A percentile compares a stretch with the other conserved stretches of the same genome.
phyloP scores from a whole-genome alignment of 306 rosid genomes.

The Acacia melanoxylon region DNA sequence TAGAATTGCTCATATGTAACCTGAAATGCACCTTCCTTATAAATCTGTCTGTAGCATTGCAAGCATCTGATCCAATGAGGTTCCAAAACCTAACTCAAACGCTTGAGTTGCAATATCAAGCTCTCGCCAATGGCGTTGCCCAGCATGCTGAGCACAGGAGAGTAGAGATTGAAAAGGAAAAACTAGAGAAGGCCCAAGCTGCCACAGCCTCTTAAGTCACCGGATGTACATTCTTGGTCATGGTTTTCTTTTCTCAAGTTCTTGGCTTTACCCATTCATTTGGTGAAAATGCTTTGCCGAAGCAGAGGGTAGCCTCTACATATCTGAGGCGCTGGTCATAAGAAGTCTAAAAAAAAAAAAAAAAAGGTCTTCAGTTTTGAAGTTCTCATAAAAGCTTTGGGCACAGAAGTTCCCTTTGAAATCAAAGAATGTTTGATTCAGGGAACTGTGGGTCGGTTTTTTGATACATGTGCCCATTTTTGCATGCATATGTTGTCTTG shows the following conservation, averaged over 20 bases:
- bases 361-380: slow-evolving; percentile 44
- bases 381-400: slow-evolving; percentile 39
- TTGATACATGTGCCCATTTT: slow-evolving; percentile 28
- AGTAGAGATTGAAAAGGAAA: slow-evolving; percentile 83
- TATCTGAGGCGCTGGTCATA: slow-evolving; percentile 40
- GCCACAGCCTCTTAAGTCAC: slow-evolving; percentile 53
- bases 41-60: slow-evolving; percentile 49
- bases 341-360: background rate
- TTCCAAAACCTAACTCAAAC: slow-evolving; percentile 82
- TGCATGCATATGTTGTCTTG: slow-evolving; percentile 17
- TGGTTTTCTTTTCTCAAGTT: slow-evolving; percentile 18
- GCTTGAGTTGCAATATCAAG: slow-evolving; percentile 85
- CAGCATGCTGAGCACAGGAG: slow-evolving; percentile 93
- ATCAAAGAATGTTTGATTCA: slow-evolving; percentile 30
- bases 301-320: slow-evolving; percentile 31
- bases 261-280: slow-evolving; percentile 19
- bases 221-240: slow-evolving; percentile 42
- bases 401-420: slow-evolving; percentile 34
- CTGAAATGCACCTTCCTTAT: background rate
- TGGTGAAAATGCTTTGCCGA: background rate
- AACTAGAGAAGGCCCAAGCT: slow-evolving; percentile 70
- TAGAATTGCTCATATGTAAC: background rate
- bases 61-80: slow-evolving; percentile 70
- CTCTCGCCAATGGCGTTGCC: slow-evolving; percentile 85
- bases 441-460: slow-evolving; percentile 30